Conservation (phyloP, 108 stramenopile species). For the Stephanodiscus triporus region DNA sequence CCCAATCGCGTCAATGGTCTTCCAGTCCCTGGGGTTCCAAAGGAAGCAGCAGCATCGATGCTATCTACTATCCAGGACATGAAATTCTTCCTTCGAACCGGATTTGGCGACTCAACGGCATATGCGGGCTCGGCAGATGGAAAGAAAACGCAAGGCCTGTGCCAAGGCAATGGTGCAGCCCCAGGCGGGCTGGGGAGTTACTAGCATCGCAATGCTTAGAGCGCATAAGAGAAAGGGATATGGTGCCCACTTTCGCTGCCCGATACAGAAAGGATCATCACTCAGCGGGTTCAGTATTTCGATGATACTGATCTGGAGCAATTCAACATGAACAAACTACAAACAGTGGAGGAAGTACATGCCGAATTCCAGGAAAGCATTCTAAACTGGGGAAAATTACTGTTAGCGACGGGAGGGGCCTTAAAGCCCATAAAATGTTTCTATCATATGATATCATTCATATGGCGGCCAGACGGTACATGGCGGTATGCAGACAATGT, state of each 20-base stretch:
- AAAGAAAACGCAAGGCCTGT: slow-evolving; percentile 1
- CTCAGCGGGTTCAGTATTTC: not conserved
- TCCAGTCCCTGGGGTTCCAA: slow-evolving; percentile 1
- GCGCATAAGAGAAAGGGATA: slow-evolving; percentile 2
- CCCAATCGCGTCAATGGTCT: slow-evolving; percentile 3
- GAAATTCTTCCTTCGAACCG: slow-evolving; percentile 14
- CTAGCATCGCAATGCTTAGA: not conserved
- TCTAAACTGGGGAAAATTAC: slow-evolving; percentile 10
- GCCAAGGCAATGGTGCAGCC: slow-evolving; percentile 10
- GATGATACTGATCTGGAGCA: slow-evolving; percentile 5
- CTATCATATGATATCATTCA: slow-evolving; percentile 18
- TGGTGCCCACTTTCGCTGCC: not conserved
- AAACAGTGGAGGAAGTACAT: not conserved
- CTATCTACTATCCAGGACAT: slow-evolving; percentile 3
- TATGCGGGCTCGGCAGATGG: not conserved
- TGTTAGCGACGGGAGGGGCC: slow-evolving; percentile 21
- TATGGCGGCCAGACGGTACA: slow-evolving; percentile 2
- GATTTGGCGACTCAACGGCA: not conserved
- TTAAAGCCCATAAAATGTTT: slow-evolving; percentile 18
- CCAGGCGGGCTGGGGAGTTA: not conserved
- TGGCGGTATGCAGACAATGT: slow-evolving; percentile 25
- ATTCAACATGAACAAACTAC: not conserved
- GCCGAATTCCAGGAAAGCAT: not conserved
- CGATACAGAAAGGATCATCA: not conserved
- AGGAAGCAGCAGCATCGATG: not conserved